A percentile compares a stretch with the other conserved stretches of the same genome.
Conservation (phyloP, 257 asterid species). For the Nicotiana benthamiana region DNA sequence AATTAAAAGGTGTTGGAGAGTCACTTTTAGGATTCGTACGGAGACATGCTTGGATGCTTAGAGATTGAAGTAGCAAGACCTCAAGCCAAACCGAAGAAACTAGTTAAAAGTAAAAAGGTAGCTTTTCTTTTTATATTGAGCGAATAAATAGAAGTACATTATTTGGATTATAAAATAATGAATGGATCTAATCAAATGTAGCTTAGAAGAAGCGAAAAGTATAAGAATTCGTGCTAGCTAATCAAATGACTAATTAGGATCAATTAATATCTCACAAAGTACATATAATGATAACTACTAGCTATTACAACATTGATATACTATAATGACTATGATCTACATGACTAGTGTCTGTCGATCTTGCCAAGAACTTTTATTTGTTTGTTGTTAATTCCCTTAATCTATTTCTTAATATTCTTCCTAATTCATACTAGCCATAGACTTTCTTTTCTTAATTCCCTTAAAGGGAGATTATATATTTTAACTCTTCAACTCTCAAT, state of each 20-base stretch:
- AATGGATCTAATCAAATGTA: too few species aligned
- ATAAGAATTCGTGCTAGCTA: too few species aligned
- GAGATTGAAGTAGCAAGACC: too few species aligned
- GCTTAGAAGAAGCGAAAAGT: too few species aligned
- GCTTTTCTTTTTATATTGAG: too few species aligned
- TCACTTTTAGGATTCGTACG: too few species aligned
- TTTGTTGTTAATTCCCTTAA: not conserved
- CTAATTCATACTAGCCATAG: not conserved
- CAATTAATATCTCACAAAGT: not conserved
- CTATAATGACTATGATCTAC: not conserved
- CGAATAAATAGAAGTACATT: too few species aligned
- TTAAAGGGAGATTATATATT: not conserved
- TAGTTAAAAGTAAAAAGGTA: too few species aligned
- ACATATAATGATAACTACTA: not conserved
- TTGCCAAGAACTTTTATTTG: not conserved
- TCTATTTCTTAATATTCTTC: not conserved
- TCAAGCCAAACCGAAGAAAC: too few species aligned
- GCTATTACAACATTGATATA: not conserved
- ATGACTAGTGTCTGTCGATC: conserved; percentile 3
- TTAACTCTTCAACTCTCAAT: not conserved
- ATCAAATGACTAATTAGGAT: not conserved
- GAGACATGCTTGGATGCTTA: too few species aligned
- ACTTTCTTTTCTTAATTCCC: not conserved
- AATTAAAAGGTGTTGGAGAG: too few species aligned
- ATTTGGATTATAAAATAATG: too few species aligned